These are phyloP conservation scores for Scheffersomyces quercinus DNA, from an alignment of 1,139 yeast genomes.

Conservation along the genomic window DNA sequence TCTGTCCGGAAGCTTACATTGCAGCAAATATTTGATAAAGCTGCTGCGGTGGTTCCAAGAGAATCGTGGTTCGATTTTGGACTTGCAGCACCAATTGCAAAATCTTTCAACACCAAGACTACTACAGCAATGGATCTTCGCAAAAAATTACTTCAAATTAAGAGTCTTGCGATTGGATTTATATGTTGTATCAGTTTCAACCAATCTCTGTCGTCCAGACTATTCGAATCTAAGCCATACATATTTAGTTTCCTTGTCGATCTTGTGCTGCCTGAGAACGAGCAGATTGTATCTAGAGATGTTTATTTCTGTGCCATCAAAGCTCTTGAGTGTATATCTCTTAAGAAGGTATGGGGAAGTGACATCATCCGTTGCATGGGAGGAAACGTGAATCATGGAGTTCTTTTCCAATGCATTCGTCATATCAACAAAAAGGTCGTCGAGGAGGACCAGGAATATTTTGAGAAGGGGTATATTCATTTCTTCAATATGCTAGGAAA, in stretches of 20 bases:
- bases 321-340: slow-evolving; percentile 71
- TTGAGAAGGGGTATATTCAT: slow-evolving; percentile 51
- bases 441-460: slow-evolving; percentile 31
- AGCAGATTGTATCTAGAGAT: slow-evolving; percentile 47
- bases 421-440: slow-evolving; percentile 53
- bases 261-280: slow-evolving; percentile 58
- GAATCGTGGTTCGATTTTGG: slow-evolving; percentile 67
- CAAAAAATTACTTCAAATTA: slow-evolving; percentile 59
- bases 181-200: slow-evolving; percentile 50
- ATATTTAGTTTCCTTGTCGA: slow-evolving; percentile 72
- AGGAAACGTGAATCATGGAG: slow-evolving; percentile 89
- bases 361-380: slow-evolving; percentile 81
- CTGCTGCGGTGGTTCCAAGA: slow-evolving; percentile 58
- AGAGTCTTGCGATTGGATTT: slow-evolving; percentile 66
- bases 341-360: slow-evolving; percentile 69
- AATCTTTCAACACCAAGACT: slow-evolving; percentile 65
- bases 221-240: slow-evolving; percentile 77
- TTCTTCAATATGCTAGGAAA: slow-evolving; percentile 62
- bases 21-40: slow-evolving; percentile 66
- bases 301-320: slow-evolving; percentile 63
- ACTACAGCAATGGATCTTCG: slow-evolving; percentile 58
- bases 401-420: slow-evolving; percentile 71
- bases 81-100: slow-evolving; percentile 63
- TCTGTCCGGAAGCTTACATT: slow-evolving; percentile 50
- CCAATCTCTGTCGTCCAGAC: slow-evolving; percentile 59